A percentile compares a stretch with the other conserved stretches of the same genome.
Evolutionary conservation across 805 yeast genomes (phyloP).

Genomic region (Hanseniaspora mollemarum): DNA sequence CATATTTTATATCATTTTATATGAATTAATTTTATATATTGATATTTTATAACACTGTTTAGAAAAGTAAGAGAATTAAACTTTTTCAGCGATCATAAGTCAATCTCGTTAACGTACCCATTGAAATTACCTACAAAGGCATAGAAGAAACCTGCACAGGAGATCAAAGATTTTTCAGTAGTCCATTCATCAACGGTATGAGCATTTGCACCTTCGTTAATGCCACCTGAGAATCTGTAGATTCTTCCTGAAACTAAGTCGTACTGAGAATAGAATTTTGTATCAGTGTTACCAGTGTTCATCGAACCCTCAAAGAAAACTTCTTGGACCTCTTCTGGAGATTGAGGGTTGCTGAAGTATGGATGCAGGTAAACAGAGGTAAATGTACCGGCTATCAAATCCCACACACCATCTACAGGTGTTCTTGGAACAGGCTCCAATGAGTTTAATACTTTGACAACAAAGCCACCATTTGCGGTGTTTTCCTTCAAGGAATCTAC

Average conservation of each 20-base stretch:
- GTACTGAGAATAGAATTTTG: constrained; percentile 15
- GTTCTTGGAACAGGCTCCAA: constrained; percentile 45
- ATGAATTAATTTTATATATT: background rate
- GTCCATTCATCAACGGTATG: constrained; percentile 20
- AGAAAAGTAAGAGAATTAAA: no score
- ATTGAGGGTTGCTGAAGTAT: constrained; percentile 7
- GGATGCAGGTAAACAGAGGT: constrained; percentile 13
- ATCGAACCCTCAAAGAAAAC: constrained; percentile 16
- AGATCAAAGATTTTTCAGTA: constrained; percentile 16
- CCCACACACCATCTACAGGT: constrained; percentile 42
- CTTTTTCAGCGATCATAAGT: background rate
- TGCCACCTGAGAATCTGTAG: constrained; percentile 17
- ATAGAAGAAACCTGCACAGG: constrained; percentile 19
- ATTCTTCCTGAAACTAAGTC: constrained; percentile 15
- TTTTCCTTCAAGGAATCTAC: constrained; percentile 19
- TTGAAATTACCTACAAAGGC: constrained; percentile 17
- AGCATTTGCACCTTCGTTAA: constrained; percentile 14
- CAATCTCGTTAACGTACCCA: constrained; percentile 13
- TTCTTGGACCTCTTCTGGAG: constrained; percentile 6
- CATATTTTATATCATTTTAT: background rate
- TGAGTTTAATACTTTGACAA: constrained; percentile 24
- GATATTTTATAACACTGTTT: background rate
- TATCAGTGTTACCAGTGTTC: constrained; percentile 17
- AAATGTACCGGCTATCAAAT: constrained; percentile 43
- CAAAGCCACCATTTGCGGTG: constrained; percentile 35